Evolutionary conservation across 805 yeast genomes (phyloP).

Genomic region (Ogataea methylovora): DNA sequence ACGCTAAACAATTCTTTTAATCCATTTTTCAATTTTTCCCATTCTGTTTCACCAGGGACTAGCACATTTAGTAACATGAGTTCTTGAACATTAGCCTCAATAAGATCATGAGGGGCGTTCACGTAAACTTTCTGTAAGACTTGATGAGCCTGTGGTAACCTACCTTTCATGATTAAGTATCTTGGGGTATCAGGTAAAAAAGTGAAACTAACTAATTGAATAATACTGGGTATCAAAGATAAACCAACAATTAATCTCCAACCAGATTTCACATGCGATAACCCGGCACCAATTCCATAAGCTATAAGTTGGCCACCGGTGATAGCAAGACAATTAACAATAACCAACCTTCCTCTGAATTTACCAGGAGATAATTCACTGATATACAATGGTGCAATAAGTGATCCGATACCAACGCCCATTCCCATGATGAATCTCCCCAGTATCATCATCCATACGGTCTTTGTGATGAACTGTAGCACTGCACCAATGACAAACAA

Average conservation of each 20-base stretch:
- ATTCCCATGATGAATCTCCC: constrained; percentile 48
- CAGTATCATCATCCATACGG: constrained; percentile 41
- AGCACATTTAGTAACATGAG: constrained; percentile 22
- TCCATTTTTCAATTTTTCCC: constrained; percentile 24
- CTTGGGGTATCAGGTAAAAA: constrained; percentile 52
- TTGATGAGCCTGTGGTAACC: constrained; percentile 28
- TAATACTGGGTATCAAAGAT: constrained; percentile 42
- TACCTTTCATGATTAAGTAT: constrained; percentile 38
- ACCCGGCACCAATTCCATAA: constrained; percentile 43
- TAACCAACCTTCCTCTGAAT: constrained; percentile 45
- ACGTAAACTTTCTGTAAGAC: constrained; percentile 33
- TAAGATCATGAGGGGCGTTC: constrained; percentile 27
- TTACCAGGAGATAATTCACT: constrained; percentile 46
- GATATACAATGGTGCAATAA: constrained; percentile 47
- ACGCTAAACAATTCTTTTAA: constrained; percentile 32
- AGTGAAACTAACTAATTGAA: constrained; percentile 38
- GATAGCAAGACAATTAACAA: constrained; percentile 44
- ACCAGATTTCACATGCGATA: constrained; percentile 33
- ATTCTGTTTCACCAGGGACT: constrained; percentile 21
- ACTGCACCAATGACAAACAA: constrained; percentile 42
- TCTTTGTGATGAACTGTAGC: constrained; percentile 35
- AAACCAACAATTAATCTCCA: constrained; percentile 47
- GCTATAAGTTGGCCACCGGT: constrained; percentile 54
- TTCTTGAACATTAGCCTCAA: constrained; percentile 37
- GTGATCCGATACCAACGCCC: constrained; percentile 50